Base-by-base conservation (phyloP, 805 yeast species). In the Candida taoyuanica region DNA sequence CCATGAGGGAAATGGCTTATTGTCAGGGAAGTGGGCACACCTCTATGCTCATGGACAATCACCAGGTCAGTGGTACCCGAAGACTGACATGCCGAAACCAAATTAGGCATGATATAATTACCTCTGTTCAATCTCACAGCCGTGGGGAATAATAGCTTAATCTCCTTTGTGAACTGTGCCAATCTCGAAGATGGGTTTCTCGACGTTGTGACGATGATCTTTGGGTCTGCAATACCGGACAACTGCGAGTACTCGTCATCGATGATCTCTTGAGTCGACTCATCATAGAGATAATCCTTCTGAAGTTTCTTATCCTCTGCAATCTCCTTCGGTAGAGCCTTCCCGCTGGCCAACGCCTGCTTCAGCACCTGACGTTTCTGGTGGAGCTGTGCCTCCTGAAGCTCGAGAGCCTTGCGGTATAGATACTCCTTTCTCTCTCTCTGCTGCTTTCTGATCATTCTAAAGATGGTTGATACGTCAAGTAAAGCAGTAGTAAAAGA, bases 1-100 rank as follows among this genome's bases (percentile, higher is more conserved):
- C 99, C 99, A 59, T 93, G 96, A 4, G 98, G 99, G 60, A 93
- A 85, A 68, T 93, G 99, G 24, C 93, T 81, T 19, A 93, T 67
- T 1, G 98, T 91, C 43, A 93, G 55, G 1, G 96, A 85, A 0
- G 96, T 89, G 36, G 99, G 99, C 0, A 86, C 91, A 75, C 99
- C 99, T 64, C 99, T 74, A 63, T 93, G 98, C 59, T 93, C 99
- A 59, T 93, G 98, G 17, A 93, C 64, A 3, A 93, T 73, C 17
- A 93, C 68, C 49, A 93, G 64, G 59, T 93, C 99, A 2, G 93
- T 81, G 8, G 91, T 78, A 14, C 84, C 85, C 0, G 91, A 78
- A 37, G 81, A 66, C 42, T 83, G 75, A 62, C 97, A 88, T 1
- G 95, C 86, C 33, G 80, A 76, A 3, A 87, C 95, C 32, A 93